Conservation (phyloP, 768 basidiomycete species). For the Serendipita indica region DNA sequence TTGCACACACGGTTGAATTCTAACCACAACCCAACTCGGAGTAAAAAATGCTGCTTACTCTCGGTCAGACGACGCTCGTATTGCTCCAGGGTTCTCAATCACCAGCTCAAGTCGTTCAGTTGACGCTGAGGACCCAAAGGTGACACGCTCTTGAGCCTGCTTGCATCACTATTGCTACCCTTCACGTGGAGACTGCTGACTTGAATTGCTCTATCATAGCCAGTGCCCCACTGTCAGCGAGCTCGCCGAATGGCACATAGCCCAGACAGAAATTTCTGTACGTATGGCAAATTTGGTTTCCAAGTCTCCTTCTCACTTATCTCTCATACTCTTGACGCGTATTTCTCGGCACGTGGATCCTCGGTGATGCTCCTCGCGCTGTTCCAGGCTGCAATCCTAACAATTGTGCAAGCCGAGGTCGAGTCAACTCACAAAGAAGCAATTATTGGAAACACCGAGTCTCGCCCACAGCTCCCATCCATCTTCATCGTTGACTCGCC, state of each 20-base stretch:
- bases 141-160: not conserved
- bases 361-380: no score
- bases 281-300: not conserved
- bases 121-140: not conserved
- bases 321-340: no score
- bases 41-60: not conserved
- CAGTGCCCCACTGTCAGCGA: conserved; percentile 2
- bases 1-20: no score
- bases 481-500: not conserved
- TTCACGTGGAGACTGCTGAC: not conserved
- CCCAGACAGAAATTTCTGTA: not conserved
- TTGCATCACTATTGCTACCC: not conserved
- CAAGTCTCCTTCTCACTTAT: not conserved
- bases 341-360: no score
- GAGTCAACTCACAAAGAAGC: not conserved
- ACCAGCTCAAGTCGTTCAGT: not conserved
- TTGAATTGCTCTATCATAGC: not conserved
- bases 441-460: not conserved
- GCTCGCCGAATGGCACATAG: not conserved
- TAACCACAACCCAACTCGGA: no score
- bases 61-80: not conserved
- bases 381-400: not conserved
- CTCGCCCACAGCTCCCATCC: not conserved
- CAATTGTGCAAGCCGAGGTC: not conserved
- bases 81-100: not conserved